Base-by-base conservation (phyloP, 306 rosid species). In the Cucurbita maxima region DNA sequence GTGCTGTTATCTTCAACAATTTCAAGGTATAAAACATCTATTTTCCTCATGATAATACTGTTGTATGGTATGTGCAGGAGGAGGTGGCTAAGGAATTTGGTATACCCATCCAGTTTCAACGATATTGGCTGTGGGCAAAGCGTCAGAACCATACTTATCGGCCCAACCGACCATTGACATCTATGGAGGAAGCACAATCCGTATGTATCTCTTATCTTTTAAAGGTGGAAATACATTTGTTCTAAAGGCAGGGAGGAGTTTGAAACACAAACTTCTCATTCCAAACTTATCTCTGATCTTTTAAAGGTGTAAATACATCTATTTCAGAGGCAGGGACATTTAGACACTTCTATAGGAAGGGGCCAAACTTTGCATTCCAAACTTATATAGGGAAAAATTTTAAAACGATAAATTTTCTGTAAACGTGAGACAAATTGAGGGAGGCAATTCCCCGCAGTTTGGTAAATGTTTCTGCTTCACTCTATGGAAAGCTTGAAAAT, bases 81-180 rank as follows among this genome's bases (percentile, higher is more conserved):
- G 92, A 88, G 76, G 96, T 89, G 75, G 96, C 97, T 37, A 89
- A 82, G 79, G 97, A 86, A 81, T 86, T 89, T 76, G 92, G 88
- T 45, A 79, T 92, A 77, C 97, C 96, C 30, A 83, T 92, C 78
- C 92, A 88, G 72, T 80, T 88, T 84, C 94, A 86, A 82, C 95
- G 96, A 20, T 89, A 85, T 81, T 92, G 97, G 97, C 52, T 92
- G 54, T 92, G 97, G 97, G 97, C 88, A 18, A 86, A 86, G 85
- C 92, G 96, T 20, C 88, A 84, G 75, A 92, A 92, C 79, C 89
- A 88, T 71, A 89, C 97, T 4, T 92, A 92, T 79, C 92, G 97
- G 64, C 97, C 95, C 54, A 82, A 81, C 68, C 84, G 96, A 55
- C 97, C 90, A 77, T 77, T 88, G 84, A 89, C 88, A 10, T 85